Base-by-base conservation (phyloP, 2,329 filamentous ascomycete genomes). In the Penicillium griseofulvum region DNA sequence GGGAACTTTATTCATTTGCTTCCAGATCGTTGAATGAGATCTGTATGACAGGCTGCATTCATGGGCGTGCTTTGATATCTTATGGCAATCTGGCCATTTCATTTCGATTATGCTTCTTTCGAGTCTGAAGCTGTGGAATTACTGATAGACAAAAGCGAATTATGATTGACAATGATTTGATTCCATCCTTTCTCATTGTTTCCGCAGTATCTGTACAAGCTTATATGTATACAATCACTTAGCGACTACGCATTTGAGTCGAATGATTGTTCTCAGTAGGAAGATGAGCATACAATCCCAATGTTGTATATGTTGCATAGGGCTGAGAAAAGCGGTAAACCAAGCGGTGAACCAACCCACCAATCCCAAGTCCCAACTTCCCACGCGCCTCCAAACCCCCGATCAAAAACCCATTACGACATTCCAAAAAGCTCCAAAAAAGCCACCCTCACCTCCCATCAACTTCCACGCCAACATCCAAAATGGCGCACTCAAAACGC, bases 401-500 rank as follows among this genome's bases (percentile, higher is more conserved):
- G 36, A 53, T 28, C 22, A 33, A 44, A 55, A 53, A 24, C 41
- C 37, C 42, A 48, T 46, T 43, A 55, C 42, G 28, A 14, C 47
- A 52, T 56, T 56, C 49, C 38, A 10, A 29, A 36, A 46, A 54
- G 38, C 46, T 41, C 17, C 22, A 31, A 45, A 38, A 51, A 51
- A 31, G 31, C 26, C 37, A 34, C 28, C 47, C 41, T 49, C 47
- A 57, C 16, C 29, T 7, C 46, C 26, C 36, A 36, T 29, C 33
- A 31, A 31, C 49, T 24, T 9, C 33, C 24, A 26, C 36, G 9
- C 42, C 28, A 28, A 12, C 24, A 49, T 16, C 9, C 29, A 57
- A 38, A 56, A 78, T 78, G 76, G 75, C 76, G 9, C 76, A 78
- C 60, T 78, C 76, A 70, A 96, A 96, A 78, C 86, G 91, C 66